Conservation (phyloP, 441 rosid genomes). For the Hura crepitans region DNA sequence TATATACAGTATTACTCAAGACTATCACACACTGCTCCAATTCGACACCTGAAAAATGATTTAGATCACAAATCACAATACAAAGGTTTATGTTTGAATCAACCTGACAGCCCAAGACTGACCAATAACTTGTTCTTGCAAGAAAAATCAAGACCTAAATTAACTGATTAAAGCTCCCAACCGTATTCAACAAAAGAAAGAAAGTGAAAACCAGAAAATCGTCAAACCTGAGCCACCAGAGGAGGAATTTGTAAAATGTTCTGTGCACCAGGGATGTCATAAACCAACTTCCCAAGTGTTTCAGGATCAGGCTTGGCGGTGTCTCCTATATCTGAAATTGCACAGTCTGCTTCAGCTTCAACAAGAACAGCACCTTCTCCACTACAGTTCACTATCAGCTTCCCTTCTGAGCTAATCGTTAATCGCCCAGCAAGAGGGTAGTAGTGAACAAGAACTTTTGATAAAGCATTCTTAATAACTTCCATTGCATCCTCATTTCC, state of each 20-base stretch:
- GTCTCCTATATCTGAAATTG: conserved; percentile 49
- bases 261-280: conserved; percentile 56
- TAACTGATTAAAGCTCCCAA: not conserved
- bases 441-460: conserved; percentile 65
- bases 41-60: not conserved
- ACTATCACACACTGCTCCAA: not conserved
- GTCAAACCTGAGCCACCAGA: conserved; percentile 63
- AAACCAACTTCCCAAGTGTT: conserved; percentile 69
- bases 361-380: conserved; percentile 84
- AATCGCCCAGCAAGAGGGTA: conserved; percentile 74
- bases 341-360: conserved; percentile 71
- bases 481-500: conserved; percentile 59
- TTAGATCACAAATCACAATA: not conserved
- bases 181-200: not conserved
- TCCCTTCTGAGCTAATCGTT: conserved; percentile 64
- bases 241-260: conserved; percentile 78
- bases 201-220: not conserved
- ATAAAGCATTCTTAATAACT: conserved; percentile 54
- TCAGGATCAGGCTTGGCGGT: conserved; percentile 57
- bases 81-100: not conserved
- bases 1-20: not conserved
- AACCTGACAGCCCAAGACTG: not conserved
- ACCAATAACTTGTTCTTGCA: conserved; percentile 2
- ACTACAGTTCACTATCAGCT: conserved; percentile 63
- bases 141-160: not conserved